Evolutionary conservation across 805 yeast genomes (phyloP), one percentile per base, ranked within the genome.

Genomic region (Pichia rugopelliculosa): DNA sequence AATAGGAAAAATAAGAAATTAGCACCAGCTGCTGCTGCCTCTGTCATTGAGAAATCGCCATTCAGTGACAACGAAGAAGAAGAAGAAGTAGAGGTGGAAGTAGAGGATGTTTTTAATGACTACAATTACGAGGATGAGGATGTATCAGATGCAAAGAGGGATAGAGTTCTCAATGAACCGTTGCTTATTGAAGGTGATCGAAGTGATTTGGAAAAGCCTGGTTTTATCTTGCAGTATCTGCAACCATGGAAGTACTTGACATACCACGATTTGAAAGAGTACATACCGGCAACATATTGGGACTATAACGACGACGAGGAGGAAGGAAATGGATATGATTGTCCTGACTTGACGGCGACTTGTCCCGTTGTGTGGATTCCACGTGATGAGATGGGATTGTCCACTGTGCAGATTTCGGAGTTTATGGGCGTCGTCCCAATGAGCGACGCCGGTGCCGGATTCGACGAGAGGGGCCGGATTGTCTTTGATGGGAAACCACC

Each of bases 281-380:
- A 72, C 49, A 53, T 78, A 9, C 93, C 95, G 1, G 83, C 77
- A 41, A 74, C 76, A 10, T 84, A 74, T 62, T 76, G 74, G 49
- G 67, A 69, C 11, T 70, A 68, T 34, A 76, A 76, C 20, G 70
- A 73, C 23, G 54, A 56, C 24, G 75, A 76, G 15, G 70, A 72
- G 33, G 47, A 56, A 26, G 65, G 69, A 20, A 80, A 78, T 49
- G 71, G 96, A 0, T 91, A 83, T 65, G 79, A 80, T 58, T 76
- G 75, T 59, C 97, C 97, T 2, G 86, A 83, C 7, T 80, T 83
- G 17, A 69, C 78, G 24, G 83, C 83, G 0, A 63, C 71, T 40
- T 76, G 86, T 56, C 95, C 96, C 2, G 71, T 73, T n/a, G 68
- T 91, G 20, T 91, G 99, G 99, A 79, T 91, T 58, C 95, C 97